Evolutionary conservation across 2,329 filamentous ascomycete species (phyloP).

Genomic region (Basipetospora chlamydospora): DNA sequence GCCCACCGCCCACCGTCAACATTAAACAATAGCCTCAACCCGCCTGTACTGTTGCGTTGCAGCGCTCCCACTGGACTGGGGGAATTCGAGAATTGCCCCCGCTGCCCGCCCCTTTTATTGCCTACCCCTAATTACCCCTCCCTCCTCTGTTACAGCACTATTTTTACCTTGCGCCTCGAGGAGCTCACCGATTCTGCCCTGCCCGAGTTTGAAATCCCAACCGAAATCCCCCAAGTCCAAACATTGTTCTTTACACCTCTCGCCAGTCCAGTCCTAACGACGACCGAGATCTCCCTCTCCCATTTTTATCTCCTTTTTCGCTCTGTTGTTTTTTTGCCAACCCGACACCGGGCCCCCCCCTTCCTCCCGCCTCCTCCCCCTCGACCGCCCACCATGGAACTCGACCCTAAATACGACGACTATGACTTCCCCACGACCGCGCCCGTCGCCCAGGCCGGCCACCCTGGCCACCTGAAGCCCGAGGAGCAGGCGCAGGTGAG

Average conservation of each 20-base stretch:
- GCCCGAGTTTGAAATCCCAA: background rate
- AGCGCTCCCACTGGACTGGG: no score
- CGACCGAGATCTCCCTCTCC: background rate
- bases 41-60: no score
- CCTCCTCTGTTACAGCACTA: no score
- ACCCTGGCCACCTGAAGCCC: slow-evolving; percentile 74
- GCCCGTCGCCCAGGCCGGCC: slow-evolving; percentile 55
- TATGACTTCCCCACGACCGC: slow-evolving; percentile 83
- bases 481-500: slow-evolving; percentile 81
- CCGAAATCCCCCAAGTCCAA: no score
- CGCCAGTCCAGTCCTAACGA: no score
- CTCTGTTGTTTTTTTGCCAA: no score
- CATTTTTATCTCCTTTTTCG: background rate
- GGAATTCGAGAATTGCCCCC: no score
- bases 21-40: no score
- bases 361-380: background rate
- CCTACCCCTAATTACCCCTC: background rate
- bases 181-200: slow-evolving; percentile 2
- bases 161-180: no score
- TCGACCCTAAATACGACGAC: slow-evolving; percentile 87
- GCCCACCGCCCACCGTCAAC: no score
- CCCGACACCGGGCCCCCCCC: no score
- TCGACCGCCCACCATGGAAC: slow-evolving; percentile 28
- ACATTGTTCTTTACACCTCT: no score
- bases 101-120: background rate